Percentiles rank a stretch among this genome's conserved stretches.
Evolutionary conservation across 176 grass and related monocot genomes (phyloP).

Genomic region (Lolium perenne): DNA sequence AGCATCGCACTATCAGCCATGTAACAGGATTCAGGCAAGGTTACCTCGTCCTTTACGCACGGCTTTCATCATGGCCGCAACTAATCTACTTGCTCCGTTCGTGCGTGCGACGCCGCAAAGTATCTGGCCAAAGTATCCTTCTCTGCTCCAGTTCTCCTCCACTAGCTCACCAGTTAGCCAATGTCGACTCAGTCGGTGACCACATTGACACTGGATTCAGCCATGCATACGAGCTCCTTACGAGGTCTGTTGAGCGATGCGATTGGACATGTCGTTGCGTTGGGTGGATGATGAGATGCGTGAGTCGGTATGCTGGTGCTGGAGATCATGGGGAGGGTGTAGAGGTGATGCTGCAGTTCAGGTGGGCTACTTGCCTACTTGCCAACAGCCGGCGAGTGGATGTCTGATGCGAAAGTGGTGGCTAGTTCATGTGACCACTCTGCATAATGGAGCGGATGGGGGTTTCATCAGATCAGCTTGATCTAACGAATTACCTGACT

Average conservation of each 20-base stretch:
- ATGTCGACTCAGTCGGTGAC: neutral
- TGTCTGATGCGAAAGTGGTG: no score
- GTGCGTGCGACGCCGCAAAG: neutral
- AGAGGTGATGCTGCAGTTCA: neutral
- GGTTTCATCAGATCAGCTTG: neutral
- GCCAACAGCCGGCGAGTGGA: no score
- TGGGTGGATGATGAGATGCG: neutral
- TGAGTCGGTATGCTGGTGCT: neutral
- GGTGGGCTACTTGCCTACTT: neutral
- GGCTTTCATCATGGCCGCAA: neutral
- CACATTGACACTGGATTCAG: slow-evolving; percentile 5
- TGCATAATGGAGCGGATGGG: neutral
- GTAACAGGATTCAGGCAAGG: neutral
- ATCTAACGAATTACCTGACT: neutral
- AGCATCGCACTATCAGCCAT: slow-evolving; percentile 33
- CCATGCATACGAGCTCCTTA: neutral
- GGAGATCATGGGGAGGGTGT: neutral
- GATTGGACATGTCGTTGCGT: neutral
- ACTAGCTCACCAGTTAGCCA: neutral
- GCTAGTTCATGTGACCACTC: slow-evolving; percentile 32
- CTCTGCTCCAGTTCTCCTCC: neutral
- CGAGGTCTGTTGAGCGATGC: neutral
- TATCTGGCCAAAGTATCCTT: no score
- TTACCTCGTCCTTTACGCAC: slow-evolving; percentile 1
- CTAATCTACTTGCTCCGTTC: slow-evolving; percentile 19